Conservation (phyloP, 257 asterid genomes). For the Penstemon eatonii region DNA sequence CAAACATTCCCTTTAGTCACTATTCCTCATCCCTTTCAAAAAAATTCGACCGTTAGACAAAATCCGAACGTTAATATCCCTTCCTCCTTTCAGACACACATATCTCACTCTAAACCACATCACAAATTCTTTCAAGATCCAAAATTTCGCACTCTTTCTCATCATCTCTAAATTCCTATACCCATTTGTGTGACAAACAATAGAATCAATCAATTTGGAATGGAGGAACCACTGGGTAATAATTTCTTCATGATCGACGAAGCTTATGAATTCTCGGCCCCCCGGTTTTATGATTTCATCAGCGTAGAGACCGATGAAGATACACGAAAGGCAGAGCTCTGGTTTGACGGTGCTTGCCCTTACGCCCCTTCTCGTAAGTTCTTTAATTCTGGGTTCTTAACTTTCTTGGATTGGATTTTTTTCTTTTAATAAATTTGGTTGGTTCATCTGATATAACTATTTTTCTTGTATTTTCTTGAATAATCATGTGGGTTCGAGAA, state of each 20-base stretch:
- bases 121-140: conserved; percentile 30
- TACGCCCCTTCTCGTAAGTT: conserved; percentile 94
- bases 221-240: conserved; percentile 44
- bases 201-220: conserved; percentile 32
- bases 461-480: conserved; percentile 1
- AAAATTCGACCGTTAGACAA: conserved; percentile 55
- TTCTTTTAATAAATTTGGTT: not conserved
- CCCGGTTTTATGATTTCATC: conserved; percentile 67
- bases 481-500: not conserved
- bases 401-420: not conserved
- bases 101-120: conserved; percentile 12
- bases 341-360: conserved; percentile 61
- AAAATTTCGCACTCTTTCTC: conserved; percentile 12
- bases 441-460: not conserved
- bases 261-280: conserved; percentile 82
- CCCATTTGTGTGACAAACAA: not conserved
- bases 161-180: not conserved
- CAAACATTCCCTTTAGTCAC: conserved; percentile 32
- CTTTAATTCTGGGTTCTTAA: not conserved
- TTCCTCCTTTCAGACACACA: conserved; percentile 5
- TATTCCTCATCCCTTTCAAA: conserved; percentile 32
- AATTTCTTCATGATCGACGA: conserved; percentile 52
- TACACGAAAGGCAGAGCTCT: conserved; percentile 65
- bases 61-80: conserved; percentile 49
- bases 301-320: conserved; percentile 64